A percentile compares a stretch with the other conserved stretches of the same genome.
These are phyloP conservation scores for Smithsoniella earleae DNA, from an alignment of 163 green algal species.

Conservation along the genomic window DNA sequence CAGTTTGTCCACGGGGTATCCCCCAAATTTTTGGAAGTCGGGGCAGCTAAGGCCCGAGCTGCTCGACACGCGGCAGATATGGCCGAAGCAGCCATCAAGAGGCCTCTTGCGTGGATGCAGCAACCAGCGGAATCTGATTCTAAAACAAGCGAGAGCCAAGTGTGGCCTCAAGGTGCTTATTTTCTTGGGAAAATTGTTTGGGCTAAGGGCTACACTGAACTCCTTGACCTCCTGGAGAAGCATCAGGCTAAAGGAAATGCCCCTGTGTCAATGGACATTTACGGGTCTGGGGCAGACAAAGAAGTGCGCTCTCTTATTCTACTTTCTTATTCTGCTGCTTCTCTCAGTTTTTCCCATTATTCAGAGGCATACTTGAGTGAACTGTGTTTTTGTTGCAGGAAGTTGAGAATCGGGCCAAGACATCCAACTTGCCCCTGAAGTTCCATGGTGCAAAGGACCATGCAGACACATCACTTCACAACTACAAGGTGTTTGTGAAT, in stretches of 20 bases:
- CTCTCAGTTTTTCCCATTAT: not conserved
- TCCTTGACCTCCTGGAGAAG: constrained; percentile 68
- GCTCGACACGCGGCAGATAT: not conserved
- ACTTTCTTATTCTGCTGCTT: not conserved
- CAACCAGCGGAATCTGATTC: constrained; percentile 11
- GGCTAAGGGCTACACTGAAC: constrained; percentile 91
- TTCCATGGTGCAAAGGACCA: constrained; percentile 82
- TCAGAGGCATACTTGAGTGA: not conserved
- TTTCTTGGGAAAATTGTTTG: constrained; percentile 91
- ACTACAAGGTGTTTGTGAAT: constrained; percentile 98
- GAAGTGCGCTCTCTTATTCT: not conserved
- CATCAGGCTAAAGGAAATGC: constrained; percentile 43
- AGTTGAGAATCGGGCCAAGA: constrained; percentile 43
- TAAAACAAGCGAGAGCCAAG: constrained; percentile 11
- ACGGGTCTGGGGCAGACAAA: constrained; percentile 44
- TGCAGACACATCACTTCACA: constrained; percentile 63
- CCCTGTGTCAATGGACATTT: constrained; percentile 69
- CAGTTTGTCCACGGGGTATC: constrained; percentile 90
- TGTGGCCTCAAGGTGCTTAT: constrained; percentile 66
- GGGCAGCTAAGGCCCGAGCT: constrained; percentile 37
- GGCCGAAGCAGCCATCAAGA: constrained; percentile 27
- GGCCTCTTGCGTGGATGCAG: not conserved
- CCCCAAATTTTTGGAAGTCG: constrained; percentile 67
- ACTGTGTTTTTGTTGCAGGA: constrained; percentile 32
- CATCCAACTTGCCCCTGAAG: constrained; percentile 50